Base-by-base conservation (phyloP, 768 basidiomycete species). In the Boletus pseudo-olivaceus region DNA sequence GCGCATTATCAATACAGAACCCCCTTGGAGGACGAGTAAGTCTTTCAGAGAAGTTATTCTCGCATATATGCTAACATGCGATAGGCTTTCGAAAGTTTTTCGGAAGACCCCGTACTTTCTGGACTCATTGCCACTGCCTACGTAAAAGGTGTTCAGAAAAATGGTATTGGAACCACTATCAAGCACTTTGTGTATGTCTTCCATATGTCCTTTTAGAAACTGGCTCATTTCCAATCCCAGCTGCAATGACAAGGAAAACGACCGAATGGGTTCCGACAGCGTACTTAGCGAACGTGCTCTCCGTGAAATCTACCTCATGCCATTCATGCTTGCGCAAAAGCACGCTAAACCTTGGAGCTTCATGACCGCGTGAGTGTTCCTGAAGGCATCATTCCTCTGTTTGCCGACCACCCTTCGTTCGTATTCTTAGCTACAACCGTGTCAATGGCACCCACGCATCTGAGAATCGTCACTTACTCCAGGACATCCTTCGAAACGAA, bases 211-310 rank as follows among this genome's bases (percentile, higher is more conserved):
- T 45, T 19, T n/a, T 10, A 27, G 30, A 8, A 30, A n/a, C 12
- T 12, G 12, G 19, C 42, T 57, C 7, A 56, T 46, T 20, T 10
- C 15, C 7, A 20, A 29, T 27, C 17, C 17, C 53, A 85, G 84
- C 19, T 83, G 80, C 23, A 93, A 92, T 62, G 90, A 93, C 73
- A 90, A 90, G 68, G 89, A 92, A 66, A 79, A 89, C 57, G 87
- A 88, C 61, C 79, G 87, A 10, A 78, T 82, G 69, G 85, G 70
- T 27, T 88, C 83, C 59, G 74, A 83, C 63, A 74, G 73, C 37
- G 67, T 82, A 56, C 67, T 82, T 59, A 72, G 74, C 52, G 76
- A 77, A 59, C 73, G 80, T 30, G 78, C 80, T 4, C 72, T 84
- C 29, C 67, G 83, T n/a, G 82, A 83, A 63, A 73, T 84, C 23